Percentiles rank a stretch among this genome's conserved stretches.
phyloP scores from a whole-genome alignment of 108 stramenopile species.

The Fragilariopsis cylindrus region DNA sequence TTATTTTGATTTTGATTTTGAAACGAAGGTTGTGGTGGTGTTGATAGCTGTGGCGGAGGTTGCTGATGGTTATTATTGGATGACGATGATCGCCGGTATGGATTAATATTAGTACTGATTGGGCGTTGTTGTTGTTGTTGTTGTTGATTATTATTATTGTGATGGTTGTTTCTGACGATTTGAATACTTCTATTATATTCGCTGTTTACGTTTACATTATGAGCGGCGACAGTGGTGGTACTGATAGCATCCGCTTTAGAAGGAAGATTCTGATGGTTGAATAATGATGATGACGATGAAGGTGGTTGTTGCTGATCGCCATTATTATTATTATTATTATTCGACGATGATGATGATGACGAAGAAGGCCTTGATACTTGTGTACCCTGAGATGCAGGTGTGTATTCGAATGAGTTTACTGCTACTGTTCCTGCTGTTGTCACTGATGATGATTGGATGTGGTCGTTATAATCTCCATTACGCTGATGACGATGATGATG shows the following conservation, averaged over 20 bases:
- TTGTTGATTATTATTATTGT: not conserved
- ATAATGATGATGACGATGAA: too few relatives aligned
- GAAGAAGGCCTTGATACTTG: not conserved
- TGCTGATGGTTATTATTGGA: slow-evolving; percentile 10
- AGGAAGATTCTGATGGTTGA: too few relatives aligned
- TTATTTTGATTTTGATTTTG: not conserved
- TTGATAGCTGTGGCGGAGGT: slow-evolving; percentile 13
- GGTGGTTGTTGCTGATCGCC: not conserved
- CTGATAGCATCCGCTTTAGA: too few relatives aligned
- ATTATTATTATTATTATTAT: not conserved
- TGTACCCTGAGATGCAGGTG: not conserved
- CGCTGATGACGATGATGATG: not conserved
- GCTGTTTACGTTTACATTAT: too few relatives aligned
- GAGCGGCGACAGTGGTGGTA: too few relatives aligned
- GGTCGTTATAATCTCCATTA: not conserved
- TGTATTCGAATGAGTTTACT: slow-evolving; percentile 10
- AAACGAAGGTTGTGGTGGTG: not conserved
- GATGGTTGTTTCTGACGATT: not conserved
- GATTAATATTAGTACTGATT: not conserved
- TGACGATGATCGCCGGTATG: not conserved
- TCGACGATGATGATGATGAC: not conserved
- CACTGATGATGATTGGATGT: not conserved
- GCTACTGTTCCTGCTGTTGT: not conserved
- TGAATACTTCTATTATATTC: not conserved
- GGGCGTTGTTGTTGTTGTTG: not conserved